Percentiles rank a stretch among this genome's conserved stretches.
Evolutionary conservation across 768 basidiomycete genomes (phyloP).

Genomic region (Xerocomellus amylosporus): DNA sequence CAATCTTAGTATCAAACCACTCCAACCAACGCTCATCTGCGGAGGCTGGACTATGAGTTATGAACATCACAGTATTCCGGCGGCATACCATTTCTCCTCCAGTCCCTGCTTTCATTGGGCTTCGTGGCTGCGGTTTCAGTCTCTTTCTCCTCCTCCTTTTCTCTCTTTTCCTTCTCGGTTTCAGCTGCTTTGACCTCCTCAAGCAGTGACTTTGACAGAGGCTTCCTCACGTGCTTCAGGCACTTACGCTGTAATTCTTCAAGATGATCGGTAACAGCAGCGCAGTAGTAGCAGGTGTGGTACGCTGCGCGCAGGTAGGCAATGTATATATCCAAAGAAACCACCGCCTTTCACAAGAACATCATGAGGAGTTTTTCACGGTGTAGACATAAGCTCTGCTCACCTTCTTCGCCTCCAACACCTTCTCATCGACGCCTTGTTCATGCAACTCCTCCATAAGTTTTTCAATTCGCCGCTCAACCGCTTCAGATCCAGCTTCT

Average conservation of each 20-base stretch:
- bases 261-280: constrained; percentile 84
- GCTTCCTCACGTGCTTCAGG: constrained; percentile 84
- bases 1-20: constrained; percentile 83
- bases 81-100: constrained; percentile 65
- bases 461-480: constrained; percentile 79
- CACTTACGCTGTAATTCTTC: constrained; percentile 97
- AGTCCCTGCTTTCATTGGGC: constrained; percentile 47
- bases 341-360: constrained; percentile 52
- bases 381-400: constrained; percentile 20
- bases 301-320: constrained; percentile 90
- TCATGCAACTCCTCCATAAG: constrained; percentile 67
- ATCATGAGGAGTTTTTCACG: constrained; percentile 21
- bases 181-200: constrained; percentile 62
- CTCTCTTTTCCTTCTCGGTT: constrained; percentile 48
- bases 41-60: constrained; percentile 9
- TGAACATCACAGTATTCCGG: background rate
- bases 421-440: constrained; percentile 66
- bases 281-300: constrained; percentile 98
- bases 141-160: constrained; percentile 44
- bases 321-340: constrained; percentile 89
- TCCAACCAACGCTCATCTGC: constrained; percentile 88
- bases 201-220: constrained; percentile 56
- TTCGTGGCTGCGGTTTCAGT: constrained; percentile 27
- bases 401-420: constrained; percentile 71
- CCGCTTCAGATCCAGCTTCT: constrained; percentile 70